Base-by-base conservation (phyloP, 306 rosid species). In the Cicer bijugum region DNA sequence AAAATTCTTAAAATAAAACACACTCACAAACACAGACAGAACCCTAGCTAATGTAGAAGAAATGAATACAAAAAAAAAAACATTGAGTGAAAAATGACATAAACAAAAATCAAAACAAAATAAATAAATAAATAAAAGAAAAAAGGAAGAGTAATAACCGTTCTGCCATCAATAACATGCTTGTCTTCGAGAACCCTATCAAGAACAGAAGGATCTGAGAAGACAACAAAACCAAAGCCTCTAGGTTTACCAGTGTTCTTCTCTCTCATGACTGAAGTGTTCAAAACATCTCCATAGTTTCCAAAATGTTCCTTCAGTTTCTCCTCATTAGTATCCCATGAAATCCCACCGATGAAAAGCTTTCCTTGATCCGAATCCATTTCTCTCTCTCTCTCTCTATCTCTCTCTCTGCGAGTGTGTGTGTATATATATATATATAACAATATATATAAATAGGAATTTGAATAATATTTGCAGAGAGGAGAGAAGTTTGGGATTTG, bases 341-440 rank as follows among this genome's bases (percentile, higher is more conserved):
- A 93, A 78, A 91, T 91, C 77, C 98, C 98, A 46, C 98, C 97
- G 73, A 93, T 91, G 40, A 93, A 93, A 39, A 93, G 87, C 90
- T 93, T 93, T 0, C 98, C 97, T 71, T 88, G 98, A 91, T 93
- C 98, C 57, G 98, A 91, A 83, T 93, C 98, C 98, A 93, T 91
- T 59, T 7, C 60, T 56, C 52, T 51, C 38, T 20, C 43, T 42
- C 53, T 52, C 33, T 60, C 55, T 44, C 61, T 63, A 47, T 14
- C 76, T 14, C 50, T 42, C 72, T 63, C 46, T 63, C 55, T 35
- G 7, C 47, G 14, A 15, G 12, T 38, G 4, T 20, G 38, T 14
- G 12, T 38, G 4, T 20, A 47, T 14, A 12, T 12, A 10, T 53
- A 1, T 47, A 8, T 7, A 2, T 46, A 10, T 53, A 1, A 35